These are phyloP conservation scores for Populus alba DNA, from an alignment of 345 rosid genomes.

Conservation along the genomic window DNA sequence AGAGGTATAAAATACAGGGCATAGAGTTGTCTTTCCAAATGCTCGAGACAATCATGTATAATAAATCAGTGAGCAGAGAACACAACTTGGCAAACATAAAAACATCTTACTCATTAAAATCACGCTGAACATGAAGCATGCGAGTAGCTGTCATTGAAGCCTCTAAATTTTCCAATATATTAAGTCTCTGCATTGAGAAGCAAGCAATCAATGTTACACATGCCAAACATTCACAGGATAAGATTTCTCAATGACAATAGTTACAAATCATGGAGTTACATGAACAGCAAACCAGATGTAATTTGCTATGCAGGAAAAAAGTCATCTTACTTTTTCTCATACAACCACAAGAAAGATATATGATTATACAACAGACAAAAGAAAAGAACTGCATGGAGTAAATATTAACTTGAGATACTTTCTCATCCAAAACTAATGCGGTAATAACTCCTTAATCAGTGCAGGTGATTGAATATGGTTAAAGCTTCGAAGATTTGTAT, in stretches of 20 bases:
- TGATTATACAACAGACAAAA: not conserved
- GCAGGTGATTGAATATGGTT: not conserved
- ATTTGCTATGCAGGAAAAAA: not conserved
- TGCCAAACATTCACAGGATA: not conserved
- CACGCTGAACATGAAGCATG: slow-evolving; percentile 61
- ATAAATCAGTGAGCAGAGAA: not conserved
- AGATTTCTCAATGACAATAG: not conserved
- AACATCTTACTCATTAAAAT: slow-evolving; percentile 78
- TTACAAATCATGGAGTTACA: not conserved
- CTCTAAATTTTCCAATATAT: slow-evolving; percentile 77
- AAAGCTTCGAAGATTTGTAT: not conserved
- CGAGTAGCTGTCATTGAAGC: slow-evolving; percentile 36
- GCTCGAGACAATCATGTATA: not conserved
- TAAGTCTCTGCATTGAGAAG: slow-evolving; percentile 55
- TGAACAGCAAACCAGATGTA: not conserved
- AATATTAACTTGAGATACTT: not conserved
- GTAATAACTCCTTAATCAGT: not conserved
- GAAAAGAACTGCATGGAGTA: not conserved
- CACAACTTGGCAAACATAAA: not conserved
- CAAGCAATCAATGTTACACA: slow-evolving; percentile 12
- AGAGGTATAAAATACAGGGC: not conserved
- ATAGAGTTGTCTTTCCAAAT: not conserved
- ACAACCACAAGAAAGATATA: not conserved
- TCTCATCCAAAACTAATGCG: not conserved
- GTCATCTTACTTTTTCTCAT: not conserved